phyloP scores from a whole-genome alignment of 2,329 filamentous ascomycete species.

The Pseudocercospora eumusae region DNA sequence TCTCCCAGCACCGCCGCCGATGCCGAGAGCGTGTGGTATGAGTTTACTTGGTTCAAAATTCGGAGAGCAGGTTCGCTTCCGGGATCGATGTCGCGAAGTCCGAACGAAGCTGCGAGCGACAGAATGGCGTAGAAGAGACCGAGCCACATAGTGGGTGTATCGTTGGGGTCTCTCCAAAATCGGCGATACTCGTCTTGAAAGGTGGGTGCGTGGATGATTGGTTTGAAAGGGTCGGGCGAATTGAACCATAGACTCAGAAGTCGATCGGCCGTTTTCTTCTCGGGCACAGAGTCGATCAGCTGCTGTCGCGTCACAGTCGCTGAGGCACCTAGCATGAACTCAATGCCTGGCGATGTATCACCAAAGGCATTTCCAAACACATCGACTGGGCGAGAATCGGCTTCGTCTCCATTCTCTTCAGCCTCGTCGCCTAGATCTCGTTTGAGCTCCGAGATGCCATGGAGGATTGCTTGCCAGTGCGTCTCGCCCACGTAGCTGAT shows the following conservation, averaged over 20 bases:
- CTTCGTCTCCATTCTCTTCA: conserved; percentile 20
- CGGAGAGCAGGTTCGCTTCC: conserved; percentile 23
- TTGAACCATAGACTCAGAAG: conserved; percentile 41
- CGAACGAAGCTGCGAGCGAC: conserved; percentile 43
- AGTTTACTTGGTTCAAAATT: conserved; percentile 30
- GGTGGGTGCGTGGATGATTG: conserved; percentile 63
- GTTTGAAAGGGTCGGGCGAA: conserved; percentile 39
- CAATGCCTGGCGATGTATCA: conserved; percentile 4
- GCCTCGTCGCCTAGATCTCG: conserved; percentile 37
- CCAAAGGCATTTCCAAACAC: conserved; percentile 21
- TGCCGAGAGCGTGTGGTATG: conserved; percentile 37
- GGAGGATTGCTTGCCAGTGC: conserved; percentile 78
- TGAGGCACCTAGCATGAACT: conserved; percentile 33
- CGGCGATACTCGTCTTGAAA: conserved; percentile 47
- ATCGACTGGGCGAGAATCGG: background rate
- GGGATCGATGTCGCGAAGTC: conserved; percentile 33
- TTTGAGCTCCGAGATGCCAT: conserved; percentile 54
- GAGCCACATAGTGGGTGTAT: conserved; percentile 49
- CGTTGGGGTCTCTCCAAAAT: conserved; percentile 48
- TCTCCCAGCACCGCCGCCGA: conserved; percentile 39
- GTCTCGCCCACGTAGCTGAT: conserved; percentile 80
- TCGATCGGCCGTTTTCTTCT: conserved; percentile 37
- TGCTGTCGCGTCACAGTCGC: conserved; percentile 34
- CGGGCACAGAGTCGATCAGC: conserved; percentile 38
- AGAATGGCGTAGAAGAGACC: conserved; percentile 52